Percentiles rank a stretch among this genome's conserved stretches.
phyloP scores from a whole-genome alignment of 2,329 filamentous ascomycete species.

The Talaromyces sp. region DNA sequence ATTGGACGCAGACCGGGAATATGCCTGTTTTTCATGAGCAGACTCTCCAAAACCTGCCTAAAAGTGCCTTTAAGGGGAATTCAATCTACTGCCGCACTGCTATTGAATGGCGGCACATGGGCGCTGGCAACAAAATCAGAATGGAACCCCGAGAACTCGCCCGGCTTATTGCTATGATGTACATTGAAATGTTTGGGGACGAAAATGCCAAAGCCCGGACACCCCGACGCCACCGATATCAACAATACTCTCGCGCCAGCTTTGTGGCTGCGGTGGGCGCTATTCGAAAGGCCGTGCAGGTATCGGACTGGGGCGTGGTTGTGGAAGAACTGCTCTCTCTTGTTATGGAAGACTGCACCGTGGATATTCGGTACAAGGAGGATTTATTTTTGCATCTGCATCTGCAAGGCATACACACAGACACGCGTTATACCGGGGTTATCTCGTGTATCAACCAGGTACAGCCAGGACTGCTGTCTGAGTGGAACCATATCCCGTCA shows the following conservation, averaged over 20 bases:
- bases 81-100: not conserved
- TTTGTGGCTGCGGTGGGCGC: conserved; percentile 21
- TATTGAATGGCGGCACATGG: not conserved
- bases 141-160: not conserved
- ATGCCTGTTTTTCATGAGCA: not conserved
- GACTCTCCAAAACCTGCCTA: not conserved
- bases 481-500: not conserved
- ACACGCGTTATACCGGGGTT: not conserved
- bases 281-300: conserved; percentile 17
- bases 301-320: conserved; percentile 8
- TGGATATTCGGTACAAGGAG: not conserved
- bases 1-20: not conserved
- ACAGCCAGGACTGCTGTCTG: not conserved
- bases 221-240: conserved; percentile 2
- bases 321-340: not conserved
- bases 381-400: not conserved
- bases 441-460: not conserved
- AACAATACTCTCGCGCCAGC: conserved; percentile 20
- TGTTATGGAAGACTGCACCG: not conserved
- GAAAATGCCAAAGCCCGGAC: not conserved
- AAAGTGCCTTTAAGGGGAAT: not conserved
- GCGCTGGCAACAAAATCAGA: not conserved
- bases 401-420: not conserved
- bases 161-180: not conserved
- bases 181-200: not conserved